phyloP scores from a whole-genome alignment of 1,139 yeast genomes.

The Kodamaea plutei region DNA sequence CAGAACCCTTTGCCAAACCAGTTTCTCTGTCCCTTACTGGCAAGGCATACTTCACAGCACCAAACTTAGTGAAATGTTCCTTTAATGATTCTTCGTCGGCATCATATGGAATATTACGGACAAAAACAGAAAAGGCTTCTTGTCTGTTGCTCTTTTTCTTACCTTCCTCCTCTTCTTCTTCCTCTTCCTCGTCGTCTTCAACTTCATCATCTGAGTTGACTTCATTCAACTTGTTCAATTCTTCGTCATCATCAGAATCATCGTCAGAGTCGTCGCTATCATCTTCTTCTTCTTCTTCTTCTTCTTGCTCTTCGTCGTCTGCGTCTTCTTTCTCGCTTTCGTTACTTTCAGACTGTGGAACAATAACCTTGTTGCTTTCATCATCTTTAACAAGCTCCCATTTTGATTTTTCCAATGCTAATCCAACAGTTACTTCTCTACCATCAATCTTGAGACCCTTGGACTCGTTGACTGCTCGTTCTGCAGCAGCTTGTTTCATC shows the following conservation, averaged over 20 bases:
- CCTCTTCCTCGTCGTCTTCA: no score
- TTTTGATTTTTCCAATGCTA: constrained; percentile 81
- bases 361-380: constrained; percentile 27
- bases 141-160: constrained; percentile 48
- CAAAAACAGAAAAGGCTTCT: constrained; percentile 71
- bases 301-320: constrained; percentile 23
- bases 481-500: constrained; percentile 77
- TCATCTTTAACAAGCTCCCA: constrained; percentile 53
- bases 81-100: constrained; percentile 76
- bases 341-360: constrained; percentile 16
- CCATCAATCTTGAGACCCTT: constrained; percentile 79
- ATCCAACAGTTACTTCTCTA: constrained; percentile 90
- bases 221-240: constrained; percentile 20
- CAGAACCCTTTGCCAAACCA: constrained; percentile 89
- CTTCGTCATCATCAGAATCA: constrained; percentile 15
- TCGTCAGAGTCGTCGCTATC: constrained; percentile 26
- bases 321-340: constrained; percentile 28
- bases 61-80: constrained; percentile 79
- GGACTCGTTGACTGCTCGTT: constrained; percentile 71
- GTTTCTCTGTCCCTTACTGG: constrained; percentile 87
- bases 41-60: constrained; percentile 85
- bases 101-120: constrained; percentile 92
- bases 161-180: constrained; percentile 28
- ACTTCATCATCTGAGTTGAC: constrained; percentile 25
- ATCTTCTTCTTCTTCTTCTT: constrained; percentile 32